Conservation (phyloP, 768 basidiomycete genomes). For the Auricularia sp. region DNA sequence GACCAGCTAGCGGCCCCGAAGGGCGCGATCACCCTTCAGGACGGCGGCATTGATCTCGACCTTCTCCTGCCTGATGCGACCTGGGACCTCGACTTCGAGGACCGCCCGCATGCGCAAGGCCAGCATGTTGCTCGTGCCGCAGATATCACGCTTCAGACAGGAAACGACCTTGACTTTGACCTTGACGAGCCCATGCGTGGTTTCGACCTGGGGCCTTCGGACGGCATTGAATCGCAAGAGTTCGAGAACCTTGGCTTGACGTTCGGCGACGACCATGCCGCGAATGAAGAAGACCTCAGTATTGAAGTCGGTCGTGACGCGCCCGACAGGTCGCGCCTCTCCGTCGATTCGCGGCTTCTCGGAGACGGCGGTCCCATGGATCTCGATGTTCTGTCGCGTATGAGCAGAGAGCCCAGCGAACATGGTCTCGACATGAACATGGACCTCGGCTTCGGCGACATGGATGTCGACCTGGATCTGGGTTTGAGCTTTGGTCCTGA, state of each 20-base stretch:
- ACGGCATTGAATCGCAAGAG: slow-evolving; percentile 82
- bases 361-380: slow-evolving; percentile 41
- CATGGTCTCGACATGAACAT: slow-evolving; percentile 44
- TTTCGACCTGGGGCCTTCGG: slow-evolving; percentile 71
- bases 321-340: slow-evolving; percentile 40
- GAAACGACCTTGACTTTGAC: slow-evolving; percentile 60
- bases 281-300: slow-evolving; percentile 40
- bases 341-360: slow-evolving; percentile 49
- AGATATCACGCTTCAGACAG: slow-evolving; percentile 78
- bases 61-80: slow-evolving; percentile 71
- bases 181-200: slow-evolving; percentile 47
- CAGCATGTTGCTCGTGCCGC: slow-evolving; percentile 77
- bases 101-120: slow-evolving; percentile 53
- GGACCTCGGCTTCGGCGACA: slow-evolving; percentile 33
- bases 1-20: slow-evolving; percentile 82
- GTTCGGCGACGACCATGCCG: slow-evolving; percentile 37
- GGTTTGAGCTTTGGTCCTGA: slow-evolving; percentile 50
- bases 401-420: slow-evolving; percentile 57
- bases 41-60: slow-evolving; percentile 55
- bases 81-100: slow-evolving; percentile 77
- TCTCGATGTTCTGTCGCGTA: slow-evolving; percentile 51
- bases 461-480: slow-evolving; percentile 61
- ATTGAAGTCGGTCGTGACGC: slow-evolving; percentile 75
- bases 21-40: slow-evolving; percentile 79
- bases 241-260: slow-evolving; percentile 69